phyloP scores from a whole-genome alignment of 192 early-diverging fungal genomes.

The Kappamyces sp. region DNA sequence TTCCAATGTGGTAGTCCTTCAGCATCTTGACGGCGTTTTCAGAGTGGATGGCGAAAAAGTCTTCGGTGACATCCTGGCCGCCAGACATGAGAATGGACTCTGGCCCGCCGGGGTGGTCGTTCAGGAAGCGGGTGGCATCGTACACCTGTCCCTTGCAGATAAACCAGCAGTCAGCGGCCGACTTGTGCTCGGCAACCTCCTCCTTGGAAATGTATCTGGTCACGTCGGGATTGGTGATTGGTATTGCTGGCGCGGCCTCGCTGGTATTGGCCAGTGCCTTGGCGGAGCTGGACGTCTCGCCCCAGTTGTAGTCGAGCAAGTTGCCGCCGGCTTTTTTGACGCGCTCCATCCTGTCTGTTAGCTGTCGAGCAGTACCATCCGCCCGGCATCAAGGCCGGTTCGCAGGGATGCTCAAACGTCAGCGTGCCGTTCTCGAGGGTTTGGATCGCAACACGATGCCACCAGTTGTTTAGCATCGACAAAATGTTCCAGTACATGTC shows the following conservation, averaged over 20 bases:
- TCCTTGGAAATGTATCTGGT: conserved; percentile 7
- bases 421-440: conserved; percentile 12
- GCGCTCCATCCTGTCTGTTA: background rate
- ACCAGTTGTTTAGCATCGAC: conserved; percentile 23
- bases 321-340: too few species aligned
- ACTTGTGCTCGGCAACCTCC: conserved; percentile 38
- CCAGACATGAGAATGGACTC: conserved; percentile 31
- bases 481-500: too few species aligned
- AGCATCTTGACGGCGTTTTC: conserved; percentile 24
- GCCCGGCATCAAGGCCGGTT: conserved; percentile 38
- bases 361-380: conserved; percentile 40
- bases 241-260: background rate
- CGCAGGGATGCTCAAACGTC: conserved; percentile 50
- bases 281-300: background rate
- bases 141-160: conserved; percentile 39
- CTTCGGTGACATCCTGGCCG: conserved; percentile 35
- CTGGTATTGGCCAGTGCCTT: background rate
- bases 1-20: conserved; percentile 31
- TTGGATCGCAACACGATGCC: conserved; percentile 47
- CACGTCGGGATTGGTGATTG: background rate
- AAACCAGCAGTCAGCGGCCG: conserved; percentile 39
- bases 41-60: conserved; percentile 37
- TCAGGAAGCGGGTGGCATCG: conserved; percentile 46
- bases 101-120: conserved; percentile 43
- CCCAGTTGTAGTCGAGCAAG: background rate